A percentile compares a stretch with the other conserved stretches of the same genome.
These are phyloP conservation scores for Tetrapyrgos nigripes DNA, from an alignment of 1,284 basidiomycete genomes.

Conservation along the genomic window DNA sequence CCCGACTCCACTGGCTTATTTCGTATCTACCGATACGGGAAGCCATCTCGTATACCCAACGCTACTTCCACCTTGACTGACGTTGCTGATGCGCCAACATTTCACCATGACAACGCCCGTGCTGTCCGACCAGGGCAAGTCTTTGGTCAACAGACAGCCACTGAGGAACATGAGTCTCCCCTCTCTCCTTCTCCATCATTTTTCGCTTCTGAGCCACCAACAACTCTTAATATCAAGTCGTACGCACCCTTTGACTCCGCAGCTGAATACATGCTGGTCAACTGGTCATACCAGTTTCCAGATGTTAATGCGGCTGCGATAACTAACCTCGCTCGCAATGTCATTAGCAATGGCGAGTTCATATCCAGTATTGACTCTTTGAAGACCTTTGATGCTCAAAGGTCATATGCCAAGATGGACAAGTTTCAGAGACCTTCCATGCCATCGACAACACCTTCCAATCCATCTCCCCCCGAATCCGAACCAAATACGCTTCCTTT, in stretches of 20 bases:
- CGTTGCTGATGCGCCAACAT: not conserved
- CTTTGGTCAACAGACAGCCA: not conserved
- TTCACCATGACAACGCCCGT: not conserved
- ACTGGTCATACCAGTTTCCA: slow-evolving; percentile 4
- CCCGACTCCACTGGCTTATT: slow-evolving; percentile 5
- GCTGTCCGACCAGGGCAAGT: not conserved
- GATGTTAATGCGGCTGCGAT: not conserved
- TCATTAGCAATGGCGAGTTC: slow-evolving; percentile 8
- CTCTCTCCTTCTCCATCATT: not conserved
- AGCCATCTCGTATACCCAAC: slow-evolving; percentile 1
- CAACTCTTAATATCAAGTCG: too few species aligned
- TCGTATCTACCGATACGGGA: slow-evolving; percentile 4
- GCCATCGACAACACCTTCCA: not conserved
- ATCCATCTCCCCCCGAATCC: not conserved
- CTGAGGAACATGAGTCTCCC: not conserved
- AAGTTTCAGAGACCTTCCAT: not conserved
- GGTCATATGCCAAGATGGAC: not conserved
- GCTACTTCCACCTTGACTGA: not conserved
- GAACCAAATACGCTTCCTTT: not conserved
- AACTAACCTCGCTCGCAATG: not conserved
- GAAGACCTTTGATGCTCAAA: too few species aligned
- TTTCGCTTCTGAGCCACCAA: too few species aligned
- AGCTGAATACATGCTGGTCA: not conserved
- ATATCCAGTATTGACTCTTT: too few species aligned
- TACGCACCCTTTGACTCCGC: not conserved